A percentile compares a stretch with the other conserved stretches of the same genome.
phyloP scores from a whole-genome alignment of 2,329 filamentous ascomycete species.

The Colletotrichum navitas region DNA sequence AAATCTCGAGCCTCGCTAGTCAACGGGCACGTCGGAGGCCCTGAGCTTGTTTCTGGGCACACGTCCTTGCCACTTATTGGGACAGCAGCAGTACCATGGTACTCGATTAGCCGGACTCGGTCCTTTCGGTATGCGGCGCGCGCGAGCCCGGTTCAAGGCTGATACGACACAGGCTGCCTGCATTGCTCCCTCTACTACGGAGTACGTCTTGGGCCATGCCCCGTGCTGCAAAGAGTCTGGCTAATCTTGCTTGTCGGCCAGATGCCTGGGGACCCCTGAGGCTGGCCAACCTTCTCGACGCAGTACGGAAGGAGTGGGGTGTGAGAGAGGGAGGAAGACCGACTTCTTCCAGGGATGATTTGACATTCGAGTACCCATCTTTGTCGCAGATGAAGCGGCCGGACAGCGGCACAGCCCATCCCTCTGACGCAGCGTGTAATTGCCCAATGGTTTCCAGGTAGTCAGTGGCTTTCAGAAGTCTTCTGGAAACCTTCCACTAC shows the following conservation, averaged over 20 bases:
- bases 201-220: constrained; percentile 7
- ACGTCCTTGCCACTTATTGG: background rate
- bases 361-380: constrained; percentile 29
- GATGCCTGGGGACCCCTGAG: constrained; percentile 31
- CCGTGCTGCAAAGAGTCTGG: constrained; percentile 37
- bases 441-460: constrained; percentile 29
- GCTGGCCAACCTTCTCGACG: constrained; percentile 40
- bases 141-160: constrained; percentile 36
- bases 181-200: background rate
- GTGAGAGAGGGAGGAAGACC: constrained; percentile 9
- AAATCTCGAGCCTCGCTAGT: background rate
- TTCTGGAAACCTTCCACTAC: constrained; percentile 54
- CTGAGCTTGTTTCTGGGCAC: background rate
- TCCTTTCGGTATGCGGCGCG: constrained; percentile 12
- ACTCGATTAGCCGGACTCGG: background rate
- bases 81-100: background rate
- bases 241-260: constrained; percentile 36
- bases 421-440: constrained; percentile 37
- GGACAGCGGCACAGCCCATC: constrained; percentile 35
- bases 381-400: constrained; percentile 41
- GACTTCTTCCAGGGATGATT: constrained; percentile 29
- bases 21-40: constrained; percentile 9
- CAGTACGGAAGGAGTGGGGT: constrained; percentile 38
- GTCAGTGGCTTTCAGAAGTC: constrained; percentile 44
- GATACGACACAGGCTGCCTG: constrained; percentile 35